Percentiles rank a stretch among this genome's conserved stretches.
Conservation (phyloP, 1,139 yeast species). For the Sugiyamaella grinbergsii region DNA sequence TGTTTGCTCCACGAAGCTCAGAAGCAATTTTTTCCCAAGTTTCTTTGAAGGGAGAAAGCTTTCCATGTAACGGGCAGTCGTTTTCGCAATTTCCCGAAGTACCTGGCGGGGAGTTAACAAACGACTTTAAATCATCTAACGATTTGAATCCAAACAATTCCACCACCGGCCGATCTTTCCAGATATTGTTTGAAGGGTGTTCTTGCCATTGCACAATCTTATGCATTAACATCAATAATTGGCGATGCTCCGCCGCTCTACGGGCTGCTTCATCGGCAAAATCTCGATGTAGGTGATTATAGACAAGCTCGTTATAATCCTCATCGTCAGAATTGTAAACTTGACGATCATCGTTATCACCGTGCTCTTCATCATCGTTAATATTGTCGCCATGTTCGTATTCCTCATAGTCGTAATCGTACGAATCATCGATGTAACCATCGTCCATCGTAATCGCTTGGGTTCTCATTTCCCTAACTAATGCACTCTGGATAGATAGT, state of each 20-base stretch:
- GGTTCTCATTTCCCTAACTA: conserved; percentile 13
- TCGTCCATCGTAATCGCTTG: not conserved
- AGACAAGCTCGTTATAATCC: conserved; percentile 3
- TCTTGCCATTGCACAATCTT: conserved; percentile 1
- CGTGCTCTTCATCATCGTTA: conserved; percentile 5
- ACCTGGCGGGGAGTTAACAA: conserved; percentile 13
- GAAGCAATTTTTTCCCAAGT: not conserved
- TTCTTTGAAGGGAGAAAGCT: not conserved
- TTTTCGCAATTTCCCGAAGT: conserved; percentile 8
- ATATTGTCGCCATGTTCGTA: conserved; percentile 11
- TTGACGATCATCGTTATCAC: conserved; percentile 3
- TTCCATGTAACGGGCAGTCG: conserved; percentile 14
- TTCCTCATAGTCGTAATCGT: conserved; percentile 15
- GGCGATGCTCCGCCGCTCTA: conserved; percentile 9
- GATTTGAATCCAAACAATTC: conserved; percentile 12
- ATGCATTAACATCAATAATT: not conserved
- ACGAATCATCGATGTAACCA: conserved; percentile 1
- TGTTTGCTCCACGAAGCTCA: conserved; percentile 1
- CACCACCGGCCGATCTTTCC: not conserved
- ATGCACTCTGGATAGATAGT: conserved; percentile 11
- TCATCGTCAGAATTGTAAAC: conserved; percentile 3
- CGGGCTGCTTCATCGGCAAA: conserved; percentile 7
- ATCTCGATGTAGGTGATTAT: not conserved
- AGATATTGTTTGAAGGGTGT: not conserved
- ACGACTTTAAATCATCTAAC: conserved; percentile 9